Base-by-base conservation (phyloP, 2,329 filamentous ascomycete genomes). In the Zymoseptoria ardabiliae region DNA sequence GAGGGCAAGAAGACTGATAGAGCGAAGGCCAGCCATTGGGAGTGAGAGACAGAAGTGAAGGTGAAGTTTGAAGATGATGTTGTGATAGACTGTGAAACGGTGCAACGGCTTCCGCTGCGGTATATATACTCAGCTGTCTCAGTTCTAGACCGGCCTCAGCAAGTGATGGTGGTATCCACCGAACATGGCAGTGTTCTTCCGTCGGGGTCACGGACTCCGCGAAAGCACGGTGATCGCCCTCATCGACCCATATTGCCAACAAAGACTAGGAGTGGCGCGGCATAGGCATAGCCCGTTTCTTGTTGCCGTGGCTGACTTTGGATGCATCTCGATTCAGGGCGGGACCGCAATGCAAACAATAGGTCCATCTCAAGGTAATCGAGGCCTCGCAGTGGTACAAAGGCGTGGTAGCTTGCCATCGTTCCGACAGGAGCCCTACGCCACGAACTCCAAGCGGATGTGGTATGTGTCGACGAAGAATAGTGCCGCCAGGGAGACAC, bases 1-100 rank as follows among this genome's bases (percentile, higher is more conserved):
- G 23, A 55, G 21, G 28, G 56, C 50, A 22, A 55, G 21, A 19
- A 61, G 56, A 35, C 58, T 54, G 45, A 55, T 20, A 51, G 41
- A 50, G 19, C 21, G 54, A 21, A 50, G 22, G 50, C 51, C 51
- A 25, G 51, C 51, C 51, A 53, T 53, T 41, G 35, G 35, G 5
- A 41, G 11, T 41, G 13, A 41, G 17, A 11, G 2, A 17, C 17
- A 17, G 13, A 13, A 41, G 35, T 41, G 35, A 41, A 41, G 4
- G 35, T 41, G 2, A 6, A 17, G 35, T 5, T 41, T 13, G 11
- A 41, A 2, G 35, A 17, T 41, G 35, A 41, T 41, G 35, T 41
- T 41, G 35, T 13, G 35, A n/a, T 41, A 17, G 35, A 41, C 35
- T 41, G 35, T 41, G 35, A 41, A 4, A 41, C 35, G 35, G 35